phyloP scores from a whole-genome alignment of 1,139 yeast genomes.

The Blastobotrys proliferans region DNA sequence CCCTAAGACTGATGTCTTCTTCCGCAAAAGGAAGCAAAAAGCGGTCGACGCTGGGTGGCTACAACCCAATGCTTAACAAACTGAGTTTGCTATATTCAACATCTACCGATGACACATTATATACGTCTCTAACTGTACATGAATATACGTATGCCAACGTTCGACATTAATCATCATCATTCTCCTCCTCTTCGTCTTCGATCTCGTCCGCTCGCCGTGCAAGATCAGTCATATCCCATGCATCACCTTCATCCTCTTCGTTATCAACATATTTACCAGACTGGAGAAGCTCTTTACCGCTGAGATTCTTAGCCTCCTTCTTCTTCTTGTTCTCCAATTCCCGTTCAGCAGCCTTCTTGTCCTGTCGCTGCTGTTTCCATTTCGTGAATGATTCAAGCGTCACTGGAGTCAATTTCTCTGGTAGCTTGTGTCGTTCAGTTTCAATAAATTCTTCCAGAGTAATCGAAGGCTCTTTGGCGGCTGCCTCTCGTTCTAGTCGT shows the following conservation, averaged over 20 bases:
- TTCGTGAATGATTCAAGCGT: conserved; percentile 74
- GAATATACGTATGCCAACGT: background rate
- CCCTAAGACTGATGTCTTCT: no score
- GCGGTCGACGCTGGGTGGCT: no score
- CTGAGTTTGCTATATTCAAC: no score
- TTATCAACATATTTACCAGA: conserved; percentile 55
- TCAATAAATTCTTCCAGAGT: conserved; percentile 95
- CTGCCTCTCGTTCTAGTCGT: conserved; percentile 80
- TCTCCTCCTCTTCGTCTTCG: conserved; percentile 7
- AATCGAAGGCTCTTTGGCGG: conserved; percentile 82
- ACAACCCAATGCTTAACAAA: no score
- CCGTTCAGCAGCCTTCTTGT: conserved; percentile 55
- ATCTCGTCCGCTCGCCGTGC: conserved; percentile 32
- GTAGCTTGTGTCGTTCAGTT: conserved; percentile 83
- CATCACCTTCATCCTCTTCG: conserved; percentile 56
- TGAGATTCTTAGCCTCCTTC: conserved; percentile 40
- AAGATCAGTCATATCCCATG: conserved; percentile 38
- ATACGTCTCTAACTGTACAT: background rate
- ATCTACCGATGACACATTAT: no score
- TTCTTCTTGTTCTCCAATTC: conserved; percentile 47
- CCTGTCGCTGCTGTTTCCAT: conserved; percentile 77
- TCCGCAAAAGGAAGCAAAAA: no score
- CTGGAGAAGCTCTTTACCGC: conserved; percentile 80
- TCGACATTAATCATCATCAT: background rate
- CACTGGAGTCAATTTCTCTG: conserved; percentile 79